Conservation (phyloP, 345 rosid species). For the Microcos paniculata region DNA sequence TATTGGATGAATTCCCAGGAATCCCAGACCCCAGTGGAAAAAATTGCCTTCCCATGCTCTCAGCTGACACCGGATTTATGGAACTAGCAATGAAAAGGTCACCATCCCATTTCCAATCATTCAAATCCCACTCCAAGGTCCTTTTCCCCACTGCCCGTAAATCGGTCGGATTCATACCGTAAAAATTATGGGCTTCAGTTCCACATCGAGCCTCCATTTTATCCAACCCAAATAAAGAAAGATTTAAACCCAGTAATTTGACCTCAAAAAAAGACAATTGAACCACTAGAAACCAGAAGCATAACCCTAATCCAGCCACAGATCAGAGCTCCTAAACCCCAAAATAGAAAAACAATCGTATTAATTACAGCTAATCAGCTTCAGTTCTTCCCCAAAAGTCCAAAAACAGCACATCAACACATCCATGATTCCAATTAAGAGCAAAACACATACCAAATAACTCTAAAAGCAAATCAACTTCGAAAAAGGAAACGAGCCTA, state of each 20-base stretch:
- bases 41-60: slow-evolving; percentile 47
- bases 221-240: slow-evolving; percentile 26
- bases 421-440: slow-evolving; percentile 68
- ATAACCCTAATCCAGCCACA: slow-evolving; percentile 27
- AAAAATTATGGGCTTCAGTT: slow-evolving; percentile 57
- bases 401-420: slow-evolving; percentile 54
- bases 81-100: slow-evolving; percentile 86
- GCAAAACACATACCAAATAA: slow-evolving; percentile 56
- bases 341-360: too few relatives aligned
- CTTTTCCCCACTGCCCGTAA: slow-evolving; percentile 60
- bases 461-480: slow-evolving; percentile 19
- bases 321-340: slow-evolving; percentile 40
- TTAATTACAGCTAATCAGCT: slow-evolving; percentile 49
- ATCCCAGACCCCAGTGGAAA: slow-evolving; percentile 48
- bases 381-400: slow-evolving; percentile 68
- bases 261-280: slow-evolving; percentile 15
- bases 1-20: slow-evolving; percentile 73
- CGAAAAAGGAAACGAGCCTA: slow-evolving; percentile 8
- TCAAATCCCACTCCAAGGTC: slow-evolving; percentile 82
- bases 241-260: slow-evolving; percentile 20
- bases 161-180: slow-evolving; percentile 45
- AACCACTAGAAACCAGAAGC: slow-evolving; percentile 3
- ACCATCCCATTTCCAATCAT: slow-evolving; percentile 99
- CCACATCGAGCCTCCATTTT: slow-evolving; percentile 81
- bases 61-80: slow-evolving; percentile 45